phyloP scores from a whole-genome alignment of 129 eudicot species.

The Escallonia rubra region DNA sequence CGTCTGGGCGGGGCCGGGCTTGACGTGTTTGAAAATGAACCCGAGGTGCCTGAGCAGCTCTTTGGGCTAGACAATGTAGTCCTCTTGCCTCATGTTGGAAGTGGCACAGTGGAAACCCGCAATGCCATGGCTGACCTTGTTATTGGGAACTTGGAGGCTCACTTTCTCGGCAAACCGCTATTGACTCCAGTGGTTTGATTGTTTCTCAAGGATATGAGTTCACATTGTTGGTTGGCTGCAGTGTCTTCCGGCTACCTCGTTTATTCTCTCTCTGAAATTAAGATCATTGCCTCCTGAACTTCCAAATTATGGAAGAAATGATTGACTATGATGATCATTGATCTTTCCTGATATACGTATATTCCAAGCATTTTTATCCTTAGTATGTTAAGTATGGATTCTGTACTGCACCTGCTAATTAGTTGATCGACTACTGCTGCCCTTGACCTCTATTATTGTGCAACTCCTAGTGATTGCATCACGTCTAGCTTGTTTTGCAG shows the following conservation, averaged over 20 bases:
- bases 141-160: constrained; percentile 31
- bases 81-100: constrained; percentile 32
- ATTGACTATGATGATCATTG: background rate
- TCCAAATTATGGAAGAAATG: background rate
- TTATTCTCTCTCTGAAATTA: background rate
- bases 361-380: no score
- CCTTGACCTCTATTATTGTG: no score
- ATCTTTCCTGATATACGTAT: no score
- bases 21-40: constrained; percentile 30
- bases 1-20: constrained; percentile 26
- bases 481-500: no score
- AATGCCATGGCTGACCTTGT: constrained; percentile 36
- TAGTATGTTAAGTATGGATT: no score
- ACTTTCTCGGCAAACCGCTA: constrained; percentile 25
- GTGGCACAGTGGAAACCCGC: constrained; percentile 28
- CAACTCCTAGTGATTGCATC: no score
- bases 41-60: constrained; percentile 27
- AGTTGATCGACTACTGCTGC: no score
- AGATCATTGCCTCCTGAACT: background rate
- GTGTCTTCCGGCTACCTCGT: background rate
- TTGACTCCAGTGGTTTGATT: constrained; percentile 37
- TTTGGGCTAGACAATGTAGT: constrained; percentile 30
- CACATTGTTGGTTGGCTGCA: background rate
- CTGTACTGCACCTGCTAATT: no score
- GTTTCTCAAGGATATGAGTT: background rate